Evolutionary conservation across 2,329 filamentous ascomycete genomes (phyloP), one percentile per base, ranked within the genome.

Genomic region (Venturia carpophila): DNA sequence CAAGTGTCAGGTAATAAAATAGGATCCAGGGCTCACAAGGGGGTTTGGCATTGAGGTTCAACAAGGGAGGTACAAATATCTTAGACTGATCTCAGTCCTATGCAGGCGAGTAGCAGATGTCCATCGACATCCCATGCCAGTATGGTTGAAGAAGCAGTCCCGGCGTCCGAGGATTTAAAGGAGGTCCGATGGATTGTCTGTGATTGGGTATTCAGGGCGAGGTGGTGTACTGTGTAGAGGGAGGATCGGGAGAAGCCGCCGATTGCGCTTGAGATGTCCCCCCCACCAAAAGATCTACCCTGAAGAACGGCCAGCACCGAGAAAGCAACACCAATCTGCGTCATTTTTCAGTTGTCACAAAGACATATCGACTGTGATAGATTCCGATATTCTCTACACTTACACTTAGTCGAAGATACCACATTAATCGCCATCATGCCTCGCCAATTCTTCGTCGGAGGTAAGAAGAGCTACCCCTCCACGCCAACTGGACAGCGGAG

Each of bases 391-490:
- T 37, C 15, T 58, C 15, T 37, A 5, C 24, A n/a, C 6, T 10
- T 37, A 39, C 52, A 34, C 30, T n/a, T 13, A n/a, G 9, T 15
- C n/a, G 52, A 58, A 37, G 5, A 37, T 27, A 19, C 0, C 30
- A 34, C 13, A 37, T 11, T 37, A 7, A 37, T 27, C 30, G 41
- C 62, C 73, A 56, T 67, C 68, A 77, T 77, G 75, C 70, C 71
- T 68, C 75, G 75, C 68, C 74, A 76, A 74, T 77, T 77, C 73
- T 77, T 77, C 70, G 75, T 77, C 68, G 73, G 73, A 68, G 64
- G 61, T 63, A 30, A 30, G 61, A 63, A 19, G 61, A 63, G 45
- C 34, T 63, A 39, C 45, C 34, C 61, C 61, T 47, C 60, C 30
- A 42, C n/a, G 42, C 37, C 37, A 30, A 9, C 15, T 11, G 39